These are phyloP conservation scores for Torrubiella hemipterigena DNA, from an alignment of 2,329 filamentous ascomycete genomes.

Conservation along the genomic window DNA sequence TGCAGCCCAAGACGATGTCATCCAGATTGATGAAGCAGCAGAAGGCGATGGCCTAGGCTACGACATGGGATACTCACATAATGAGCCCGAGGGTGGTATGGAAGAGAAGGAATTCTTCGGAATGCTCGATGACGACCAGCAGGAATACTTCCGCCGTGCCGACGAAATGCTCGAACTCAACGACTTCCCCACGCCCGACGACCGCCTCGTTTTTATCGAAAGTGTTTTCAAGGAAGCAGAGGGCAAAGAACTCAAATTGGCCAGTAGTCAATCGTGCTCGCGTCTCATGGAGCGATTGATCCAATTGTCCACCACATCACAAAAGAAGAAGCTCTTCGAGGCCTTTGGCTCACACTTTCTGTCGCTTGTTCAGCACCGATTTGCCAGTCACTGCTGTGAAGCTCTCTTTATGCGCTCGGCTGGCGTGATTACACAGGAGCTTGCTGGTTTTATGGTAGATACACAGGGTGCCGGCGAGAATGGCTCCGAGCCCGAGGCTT, in stretches of 20 bases:
- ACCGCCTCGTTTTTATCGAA: constrained; percentile 58
- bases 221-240: constrained; percentile 79
- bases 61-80: constrained; percentile 5
- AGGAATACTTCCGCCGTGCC: constrained; percentile 87
- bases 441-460: constrained; percentile 36
- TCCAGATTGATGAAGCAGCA: constrained; percentile 12
- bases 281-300: constrained; percentile 87
- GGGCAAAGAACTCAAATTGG: constrained; percentile 91
- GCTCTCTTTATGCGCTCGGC: constrained; percentile 79
- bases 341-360: constrained; percentile 81
- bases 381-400: constrained; percentile 95
- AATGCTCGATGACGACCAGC: constrained; percentile 82
- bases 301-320: constrained; percentile 60
- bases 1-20: constrained; percentile 1
- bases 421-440: constrained; percentile 63
- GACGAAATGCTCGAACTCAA: constrained; percentile 86
- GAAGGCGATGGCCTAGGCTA: constrained; percentile 4
- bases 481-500: constrained; percentile 37
- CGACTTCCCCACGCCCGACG: constrained; percentile 68
- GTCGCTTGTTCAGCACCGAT: constrained; percentile 84
- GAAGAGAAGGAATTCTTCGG: constrained; percentile 75
- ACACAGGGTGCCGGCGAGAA: constrained; percentile 29
- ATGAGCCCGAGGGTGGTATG: constrained; percentile 13
- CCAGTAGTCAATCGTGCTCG: constrained; percentile 91
- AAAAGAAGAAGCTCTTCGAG: constrained; percentile 78